A percentile compares a stretch with the other conserved stretches of the same genome.
Evolutionary conservation across 2,329 filamentous ascomycete species (phyloP).

Genomic region (Microcyclosporella mali): DNA sequence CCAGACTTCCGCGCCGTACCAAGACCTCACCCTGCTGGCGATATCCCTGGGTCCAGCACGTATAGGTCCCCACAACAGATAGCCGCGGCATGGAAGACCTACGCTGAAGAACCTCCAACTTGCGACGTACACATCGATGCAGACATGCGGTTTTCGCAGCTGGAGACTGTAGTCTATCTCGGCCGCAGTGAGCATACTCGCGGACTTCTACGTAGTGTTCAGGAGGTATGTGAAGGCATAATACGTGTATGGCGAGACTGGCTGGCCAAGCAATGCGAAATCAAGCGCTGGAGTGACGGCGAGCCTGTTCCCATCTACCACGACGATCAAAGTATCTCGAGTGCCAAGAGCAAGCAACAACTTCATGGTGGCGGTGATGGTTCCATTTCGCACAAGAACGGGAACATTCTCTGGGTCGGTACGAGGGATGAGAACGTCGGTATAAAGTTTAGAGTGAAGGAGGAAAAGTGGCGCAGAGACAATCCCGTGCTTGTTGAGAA

Average conservation of each 20-base stretch:
- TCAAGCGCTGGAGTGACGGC: conserved; percentile 26
- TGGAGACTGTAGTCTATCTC: conserved; percentile 62
- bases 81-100: conserved; percentile 12
- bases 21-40: conserved; percentile 41
- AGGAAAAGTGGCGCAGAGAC: conserved; percentile 42
- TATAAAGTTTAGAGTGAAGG: conserved; percentile 58
- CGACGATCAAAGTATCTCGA: conserved; percentile 7
- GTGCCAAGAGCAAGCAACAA: conserved; percentile 8
- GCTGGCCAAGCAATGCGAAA: conserved; percentile 48
- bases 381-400: conserved; percentile 29
- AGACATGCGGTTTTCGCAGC: conserved; percentile 67
- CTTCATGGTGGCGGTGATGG: conserved; percentile 19
- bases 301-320: conserved; percentile 24
- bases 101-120: conserved; percentile 38
- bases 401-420: conserved; percentile 63
- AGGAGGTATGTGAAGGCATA: conserved; percentile 61
- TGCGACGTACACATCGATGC: conserved; percentile 61
- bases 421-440: conserved; percentile 55
- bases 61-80: conserved; percentile 20
- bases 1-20: conserved; percentile 36
- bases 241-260: conserved; percentile 68
- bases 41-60: conserved; percentile 43
- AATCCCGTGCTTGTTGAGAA: conserved; percentile 51
- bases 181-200: conserved; percentile 58
- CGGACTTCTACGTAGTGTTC: conserved; percentile 58